Conservation (phyloP, 2,329 filamentous ascomycete genomes). For the Aspergillus caelatus region DNA sequence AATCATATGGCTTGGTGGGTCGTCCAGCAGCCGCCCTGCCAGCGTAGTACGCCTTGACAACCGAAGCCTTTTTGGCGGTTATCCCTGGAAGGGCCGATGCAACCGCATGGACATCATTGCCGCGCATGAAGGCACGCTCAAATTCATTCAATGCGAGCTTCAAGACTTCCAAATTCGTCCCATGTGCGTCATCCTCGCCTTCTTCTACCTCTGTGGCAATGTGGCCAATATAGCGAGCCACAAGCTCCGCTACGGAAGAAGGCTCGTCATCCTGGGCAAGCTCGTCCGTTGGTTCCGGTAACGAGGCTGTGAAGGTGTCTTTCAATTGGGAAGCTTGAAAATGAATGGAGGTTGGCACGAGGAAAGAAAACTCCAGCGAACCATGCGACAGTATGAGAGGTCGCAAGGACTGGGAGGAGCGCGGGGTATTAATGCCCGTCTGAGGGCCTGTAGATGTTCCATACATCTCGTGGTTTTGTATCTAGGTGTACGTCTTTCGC, state of each 20-base stretch:
- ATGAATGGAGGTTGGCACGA: slow-evolving; percentile 92
- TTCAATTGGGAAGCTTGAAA: slow-evolving; percentile 95
- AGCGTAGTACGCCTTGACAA: slow-evolving; percentile 88
- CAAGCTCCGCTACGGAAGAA: slow-evolving; percentile 90
- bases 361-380: slow-evolving; percentile 92
- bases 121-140: slow-evolving; percentile 88
- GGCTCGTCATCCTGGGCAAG: slow-evolving; percentile 97
- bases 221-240: slow-evolving; percentile 90
- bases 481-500: slow-evolving; percentile 10
- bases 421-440: slow-evolving; percentile 95
- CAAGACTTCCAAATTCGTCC: slow-evolving; percentile 88
- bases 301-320: slow-evolving; percentile 80
- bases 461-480: slow-evolving; percentile 66
- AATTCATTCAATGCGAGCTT: slow-evolving; percentile 95
- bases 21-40: slow-evolving; percentile 82
- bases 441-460: slow-evolving; percentile 78
- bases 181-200: slow-evolving; percentile 84
- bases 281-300: slow-evolving; percentile 93
- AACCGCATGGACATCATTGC: slow-evolving; percentile 94
- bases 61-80: slow-evolving; percentile 85
- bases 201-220: slow-evolving; percentile 87
- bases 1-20: slow-evolving; percentile 88
- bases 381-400: slow-evolving; percentile 90
- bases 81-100: slow-evolving; percentile 87
- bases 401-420: slow-evolving; percentile 88